Evolutionary conservation across 2,329 filamentous ascomycete species (phyloP).

Genomic region (Botrytis deweyae): DNA sequence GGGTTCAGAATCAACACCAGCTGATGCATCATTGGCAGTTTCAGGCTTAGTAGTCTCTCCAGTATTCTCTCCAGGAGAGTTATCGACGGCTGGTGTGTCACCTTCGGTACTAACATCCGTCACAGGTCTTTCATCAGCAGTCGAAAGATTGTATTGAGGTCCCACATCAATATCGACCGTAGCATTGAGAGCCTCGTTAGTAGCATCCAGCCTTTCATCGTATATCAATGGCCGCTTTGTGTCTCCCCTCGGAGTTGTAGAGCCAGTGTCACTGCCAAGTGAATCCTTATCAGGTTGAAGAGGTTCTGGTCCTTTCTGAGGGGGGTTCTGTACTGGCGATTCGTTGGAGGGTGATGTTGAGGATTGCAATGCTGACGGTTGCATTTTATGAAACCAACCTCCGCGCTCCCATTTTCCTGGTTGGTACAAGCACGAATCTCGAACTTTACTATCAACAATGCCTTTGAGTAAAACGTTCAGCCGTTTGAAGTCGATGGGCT

Average conservation of each 20-base stretch:
- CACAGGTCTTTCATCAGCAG: constrained; percentile 2
- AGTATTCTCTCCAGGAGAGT: neutral
- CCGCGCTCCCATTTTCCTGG: constrained; percentile 79
- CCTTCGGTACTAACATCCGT: neutral
- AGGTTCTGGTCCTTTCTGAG: constrained; percentile 3
- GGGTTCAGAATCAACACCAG: neutral
- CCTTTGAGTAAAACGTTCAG: constrained; percentile 68
- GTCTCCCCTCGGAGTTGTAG: neutral
- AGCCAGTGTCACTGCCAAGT: neutral
- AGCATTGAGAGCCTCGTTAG: neutral
- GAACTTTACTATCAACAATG: constrained; percentile 59
- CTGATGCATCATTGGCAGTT: neutral
- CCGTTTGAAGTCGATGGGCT: constrained; percentile 79
- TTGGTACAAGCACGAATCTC: constrained; percentile 64
- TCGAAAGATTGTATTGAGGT: neutral
- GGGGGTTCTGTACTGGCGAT: constrained; percentile 12
- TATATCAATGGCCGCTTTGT: constrained; percentile 6
- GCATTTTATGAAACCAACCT: constrained; percentile 66
- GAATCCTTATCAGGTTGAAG: constrained; percentile 9
- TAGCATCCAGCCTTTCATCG: constrained; percentile 4
- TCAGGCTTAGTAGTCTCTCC: neutral
- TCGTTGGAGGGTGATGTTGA: constrained; percentile 12
- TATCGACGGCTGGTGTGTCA: neutral
- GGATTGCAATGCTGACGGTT: constrained; percentile 16
- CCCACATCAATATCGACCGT: neutral